Evolutionary conservation across 179 eudicot species (phyloP), one percentile per base, ranked within the genome.

Genomic region (Sideroxylon spinosum): DNA sequence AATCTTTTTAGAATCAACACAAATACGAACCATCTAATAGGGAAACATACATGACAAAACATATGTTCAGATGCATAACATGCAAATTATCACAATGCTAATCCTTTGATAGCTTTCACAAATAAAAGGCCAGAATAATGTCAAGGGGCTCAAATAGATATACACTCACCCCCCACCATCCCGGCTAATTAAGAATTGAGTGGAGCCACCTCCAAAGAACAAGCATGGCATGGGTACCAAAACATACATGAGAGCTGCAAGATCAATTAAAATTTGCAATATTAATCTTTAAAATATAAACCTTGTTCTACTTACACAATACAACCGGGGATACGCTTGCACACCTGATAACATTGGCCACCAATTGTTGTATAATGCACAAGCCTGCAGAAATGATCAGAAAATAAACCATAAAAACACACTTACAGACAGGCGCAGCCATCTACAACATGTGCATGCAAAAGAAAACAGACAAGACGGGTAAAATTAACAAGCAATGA

Each of bases 261-360:
- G 69, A 81, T 79, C 13, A 71, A 69, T 7, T 44, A 48, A 56
- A 48, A 60, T 60, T 78, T 75, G 77, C 49, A 78, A 61, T 17
- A 63, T 73, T 70, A 79, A 73, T 71, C 73, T 23, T 53, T 50
- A 14, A 26, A 59, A 72, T 32, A 2, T 25, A 52, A 37, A 20
- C 52, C 11, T 22, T 12, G 19, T 61, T 67, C 26, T 19, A 74
- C n/a, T 22, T 52, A 63, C 26, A 10, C 64, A 37, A 32, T 46
- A 78, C 0, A 66, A 52, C 56, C 64, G 13, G 20, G 25, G 53
- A 20, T 53, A 75, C 57, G 26, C 20, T 74, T 32, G 69, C 79
- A 56, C 52, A 95, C 98, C 99, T 83, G 99, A 93, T 87, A 96
- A 87, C 92, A 96, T 84, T 52, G 99, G 99, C 99, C 99, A 96